Evolutionary conservation across 192 early-diverging fungal genomes (phyloP), one percentile per base, ranked within the genome.

Genomic region (Rhizophagus sp.): DNA sequence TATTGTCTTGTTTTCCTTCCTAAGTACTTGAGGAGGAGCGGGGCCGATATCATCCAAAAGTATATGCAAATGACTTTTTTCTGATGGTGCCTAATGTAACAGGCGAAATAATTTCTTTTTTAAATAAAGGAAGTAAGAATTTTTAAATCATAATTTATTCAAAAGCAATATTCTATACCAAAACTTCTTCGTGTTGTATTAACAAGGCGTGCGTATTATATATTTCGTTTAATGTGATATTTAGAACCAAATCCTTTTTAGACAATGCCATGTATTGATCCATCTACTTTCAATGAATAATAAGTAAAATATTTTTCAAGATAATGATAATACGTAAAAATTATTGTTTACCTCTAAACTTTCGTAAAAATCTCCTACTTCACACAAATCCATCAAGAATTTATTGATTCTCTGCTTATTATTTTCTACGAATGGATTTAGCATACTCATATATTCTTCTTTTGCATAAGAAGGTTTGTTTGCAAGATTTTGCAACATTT

Each of bases 241-340:
- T 91, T 13, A 98, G 85, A 73, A 92, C 85, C 69, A 97, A 91
- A 78, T 98, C 93, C 82, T 95, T 96, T 82, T 97, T 97, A 4
- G 96, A 97, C 70, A 98, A 80, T 1, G 96, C 96, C 83, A 97
- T 94, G 80, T 98, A 97, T 86, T 98, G 97, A 85, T 98, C 97
- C 97, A 98, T 98, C 89, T 86, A 82, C 39, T 27, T 39, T 57
- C 6, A 57, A 22, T 47, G 27, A 52, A 41, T 67, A 70, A 49
- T 9, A 13, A 27, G 3, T 36, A 41, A 41, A 41, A 41, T 8
- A 22, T 36, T 22, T 63, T 15, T 24, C 8, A n/a, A 64, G 49
- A 19, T 22, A 12, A 3, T 6, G 33, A n/a, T 12, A 11, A 61
- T 33, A 2, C 1, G n/a, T 15, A 39, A 78, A 52, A 8, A 41